Conservation (phyloP, 129 eudicot species). For the Calendula officinalis region DNA sequence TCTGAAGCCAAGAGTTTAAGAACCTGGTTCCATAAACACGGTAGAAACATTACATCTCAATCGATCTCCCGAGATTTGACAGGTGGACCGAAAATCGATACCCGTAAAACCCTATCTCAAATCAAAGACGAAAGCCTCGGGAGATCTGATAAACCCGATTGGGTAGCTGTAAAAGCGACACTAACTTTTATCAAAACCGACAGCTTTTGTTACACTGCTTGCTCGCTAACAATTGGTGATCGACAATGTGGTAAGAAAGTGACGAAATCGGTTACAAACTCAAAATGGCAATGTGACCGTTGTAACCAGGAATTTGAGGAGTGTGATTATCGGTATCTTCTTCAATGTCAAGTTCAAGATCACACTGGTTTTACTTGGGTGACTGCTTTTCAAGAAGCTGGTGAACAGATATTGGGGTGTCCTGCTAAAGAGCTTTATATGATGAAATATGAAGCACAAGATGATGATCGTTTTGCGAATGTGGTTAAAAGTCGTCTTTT, state of each 20-base stretch:
- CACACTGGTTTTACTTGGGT: conserved; percentile 89
- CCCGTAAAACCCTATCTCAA: conserved; percentile 69
- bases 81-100: conserved; percentile 60
- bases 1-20: conserved; percentile 57
- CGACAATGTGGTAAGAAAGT: conserved; percentile 84
- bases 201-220: conserved; percentile 84
- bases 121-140: conserved; percentile 91
- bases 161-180: conserved; percentile 83
- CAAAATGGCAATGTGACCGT: conserved; percentile 83
- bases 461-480: conserved; percentile 51
- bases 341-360: conserved; percentile 87
- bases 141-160: conserved; percentile 84
- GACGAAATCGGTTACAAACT: conserved; percentile 52
- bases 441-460: conserved; percentile 53
- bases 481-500: conserved; percentile 50
- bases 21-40: conserved; percentile 69
- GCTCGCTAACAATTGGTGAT: conserved; percentile 78
- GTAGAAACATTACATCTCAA: conserved; percentile 56
- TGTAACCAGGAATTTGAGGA: conserved; percentile 90
- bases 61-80: conserved; percentile 81
- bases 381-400: conserved; percentile 90
- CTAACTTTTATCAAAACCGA: conserved; percentile 67
- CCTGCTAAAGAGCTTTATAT: conserved; percentile 68
- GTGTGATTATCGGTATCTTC: conserved; percentile 88
- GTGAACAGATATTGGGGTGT: conserved; percentile 79